Conservation (phyloP, 306 rosid species). For the Acacia confusa region DNA sequence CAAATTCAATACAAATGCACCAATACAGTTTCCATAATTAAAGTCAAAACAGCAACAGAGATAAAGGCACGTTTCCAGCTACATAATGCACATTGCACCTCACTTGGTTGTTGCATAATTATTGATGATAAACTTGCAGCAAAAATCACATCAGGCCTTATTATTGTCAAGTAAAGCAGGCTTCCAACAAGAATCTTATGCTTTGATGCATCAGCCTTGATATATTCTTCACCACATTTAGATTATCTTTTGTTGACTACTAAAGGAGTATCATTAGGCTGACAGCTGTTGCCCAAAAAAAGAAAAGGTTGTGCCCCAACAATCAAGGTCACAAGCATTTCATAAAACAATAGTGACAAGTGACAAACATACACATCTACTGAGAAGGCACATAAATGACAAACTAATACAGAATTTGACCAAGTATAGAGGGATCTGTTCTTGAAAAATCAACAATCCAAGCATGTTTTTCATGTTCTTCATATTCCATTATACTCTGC, state of each 20-base stretch:
- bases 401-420: conserved; percentile 4
- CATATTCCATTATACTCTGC: conserved; percentile 97
- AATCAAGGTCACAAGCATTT: conserved; percentile 6
- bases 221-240: not conserved
- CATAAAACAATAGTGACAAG: not conserved
- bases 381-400: conserved; percentile 12
- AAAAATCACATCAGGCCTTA: too few relatives aligned
- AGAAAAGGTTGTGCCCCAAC: conserved; percentile 10
- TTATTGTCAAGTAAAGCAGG: not conserved
- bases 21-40: not conserved
- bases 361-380: not conserved
- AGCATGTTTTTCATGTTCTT: conserved; percentile 97
- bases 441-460: conserved; percentile 99
- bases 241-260: not conserved
- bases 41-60: conserved; percentile 12
- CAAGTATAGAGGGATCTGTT: conserved; percentile 85
- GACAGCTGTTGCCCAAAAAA: too few relatives aligned
- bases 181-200: not conserved
- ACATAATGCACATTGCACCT: not conserved
- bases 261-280: not conserved
- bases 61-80: conserved; percentile 57
- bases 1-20: conserved; percentile 1
- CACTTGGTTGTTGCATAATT: not conserved
- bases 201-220: not conserved
- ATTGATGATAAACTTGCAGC: not conserved